Evolutionary conservation across 768 basidiomycete species (phyloP).

Genomic region (Kwoniella dejecticola): DNA sequence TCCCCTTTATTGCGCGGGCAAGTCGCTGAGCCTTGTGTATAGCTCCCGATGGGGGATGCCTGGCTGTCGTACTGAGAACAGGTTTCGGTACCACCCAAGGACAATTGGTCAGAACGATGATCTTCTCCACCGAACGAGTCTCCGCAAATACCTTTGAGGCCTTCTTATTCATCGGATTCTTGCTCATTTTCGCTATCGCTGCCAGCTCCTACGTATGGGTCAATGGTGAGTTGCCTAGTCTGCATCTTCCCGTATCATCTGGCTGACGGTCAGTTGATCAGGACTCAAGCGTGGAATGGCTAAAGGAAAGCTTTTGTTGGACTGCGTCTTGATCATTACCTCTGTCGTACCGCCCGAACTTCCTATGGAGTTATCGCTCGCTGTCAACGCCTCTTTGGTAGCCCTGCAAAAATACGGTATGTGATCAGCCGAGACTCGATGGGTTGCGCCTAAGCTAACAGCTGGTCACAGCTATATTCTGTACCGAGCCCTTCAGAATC

Average conservation of each 20-base stretch:
- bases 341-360: conserved; percentile 97
- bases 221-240: conserved; percentile 65
- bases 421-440: conserved; percentile 35
- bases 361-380: conserved; percentile 95
- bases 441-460: background rate
- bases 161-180: conserved; percentile 96
- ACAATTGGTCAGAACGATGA: conserved; percentile 96
- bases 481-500: conserved; percentile 98
- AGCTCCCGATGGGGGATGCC: conserved; percentile 86
- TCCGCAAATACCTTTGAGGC: conserved; percentile 94
- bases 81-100: conserved; percentile 98
- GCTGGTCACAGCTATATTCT: conserved; percentile 79
- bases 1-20: background rate
- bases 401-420: conserved; percentile 87
- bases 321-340: conserved; percentile 94
- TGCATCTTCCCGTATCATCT: background rate
- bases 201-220: conserved; percentile 99
- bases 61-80: conserved; percentile 88
- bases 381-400: conserved; percentile 91
- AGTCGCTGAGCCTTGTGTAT: conserved; percentile 23
- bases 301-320: conserved; percentile 90
- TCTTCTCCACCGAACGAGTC: conserved; percentile 94
- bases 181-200: conserved; percentile 95
- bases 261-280: conserved; percentile 45
- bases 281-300: conserved; percentile 89